Conservation (phyloP, 108 stramenopile species). For the Pseudonitzschia multiseries region DNA sequence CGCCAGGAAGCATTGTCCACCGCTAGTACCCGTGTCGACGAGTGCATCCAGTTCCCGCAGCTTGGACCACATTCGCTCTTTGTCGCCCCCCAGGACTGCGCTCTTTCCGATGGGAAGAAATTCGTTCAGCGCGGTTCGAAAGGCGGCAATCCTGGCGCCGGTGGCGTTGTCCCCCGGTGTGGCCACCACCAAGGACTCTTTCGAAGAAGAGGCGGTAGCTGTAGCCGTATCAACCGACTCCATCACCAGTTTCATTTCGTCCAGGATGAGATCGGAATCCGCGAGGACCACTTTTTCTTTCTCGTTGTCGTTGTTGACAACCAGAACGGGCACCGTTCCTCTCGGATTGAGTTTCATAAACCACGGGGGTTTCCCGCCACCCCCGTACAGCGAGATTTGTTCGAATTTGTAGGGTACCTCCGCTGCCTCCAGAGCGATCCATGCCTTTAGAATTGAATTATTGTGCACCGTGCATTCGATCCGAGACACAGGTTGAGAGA, state of each 20-base stretch:
- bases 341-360: slow-evolving; percentile 75
- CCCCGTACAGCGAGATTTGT: slow-evolving; percentile 72
- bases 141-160: slow-evolving; percentile 31
- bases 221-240: no score
- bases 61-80: slow-evolving; percentile 46
- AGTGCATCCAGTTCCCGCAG: slow-evolving; percentile 53
- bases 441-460: slow-evolving; percentile 63
- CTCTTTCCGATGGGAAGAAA: slow-evolving; percentile 71
- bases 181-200: not conserved
- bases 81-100: slow-evolving; percentile 60
- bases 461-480: not conserved
- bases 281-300: slow-evolving; percentile 31
- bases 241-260: slow-evolving; percentile 41
- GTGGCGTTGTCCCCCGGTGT: slow-evolving; percentile 6
- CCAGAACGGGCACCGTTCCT: slow-evolving; percentile 77
- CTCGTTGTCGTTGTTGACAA: slow-evolving; percentile 20
- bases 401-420: slow-evolving; percentile 50
- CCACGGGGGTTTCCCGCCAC: slow-evolving; percentile 81
- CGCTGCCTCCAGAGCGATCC: slow-evolving; percentile 74
- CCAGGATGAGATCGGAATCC: slow-evolving; percentile 78
- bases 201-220: not conserved
- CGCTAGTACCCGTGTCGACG: slow-evolving; percentile 17
- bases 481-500: not conserved
- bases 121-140: slow-evolving; percentile 50
- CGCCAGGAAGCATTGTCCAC: slow-evolving; percentile 47